phyloP scores from a whole-genome alignment of 2,329 filamentous ascomycete species.

The Metarhizium robertsii region DNA sequence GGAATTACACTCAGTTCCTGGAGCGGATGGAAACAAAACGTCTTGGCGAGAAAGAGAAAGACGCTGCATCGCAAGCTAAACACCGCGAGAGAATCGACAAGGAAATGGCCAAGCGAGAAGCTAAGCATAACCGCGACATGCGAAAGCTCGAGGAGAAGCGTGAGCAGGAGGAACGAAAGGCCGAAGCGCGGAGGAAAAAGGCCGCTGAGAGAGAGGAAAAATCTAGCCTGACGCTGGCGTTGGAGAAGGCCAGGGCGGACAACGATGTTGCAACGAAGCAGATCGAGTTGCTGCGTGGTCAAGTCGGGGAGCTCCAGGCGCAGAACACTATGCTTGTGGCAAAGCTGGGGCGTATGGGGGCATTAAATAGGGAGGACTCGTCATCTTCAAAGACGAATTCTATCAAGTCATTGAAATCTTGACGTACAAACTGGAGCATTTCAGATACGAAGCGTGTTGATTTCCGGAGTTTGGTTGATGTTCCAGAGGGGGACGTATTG shows the following conservation, averaged over 20 bases:
- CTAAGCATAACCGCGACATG: conserved; percentile 55
- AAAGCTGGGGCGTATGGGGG: conserved; percentile 35
- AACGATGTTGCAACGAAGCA: conserved; percentile 43
- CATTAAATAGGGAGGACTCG: conserved; percentile 22
- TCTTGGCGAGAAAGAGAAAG: conserved; percentile 38
- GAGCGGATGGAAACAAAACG: conserved; percentile 36
- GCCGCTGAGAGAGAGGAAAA: conserved; percentile 44
- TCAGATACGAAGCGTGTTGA: neutral
- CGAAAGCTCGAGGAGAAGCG: conserved; percentile 56
- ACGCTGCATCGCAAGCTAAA: conserved; percentile 43
- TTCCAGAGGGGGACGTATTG: neutral
- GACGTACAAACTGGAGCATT: neutral
- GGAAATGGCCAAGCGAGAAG: conserved; percentile 56
- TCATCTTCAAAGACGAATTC: conserved; percentile 1
- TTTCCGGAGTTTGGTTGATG: neutral
- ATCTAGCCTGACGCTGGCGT: conserved; percentile 36
- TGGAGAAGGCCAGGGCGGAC: conserved; percentile 43
- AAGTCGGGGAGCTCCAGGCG: conserved; percentile 48
- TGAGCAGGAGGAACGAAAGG: conserved; percentile 51
- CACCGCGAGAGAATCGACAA: conserved; percentile 54
- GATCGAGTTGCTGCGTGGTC: conserved; percentile 42
- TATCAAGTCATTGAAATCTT: conserved; percentile 4
- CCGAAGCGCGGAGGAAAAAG: conserved; percentile 41
- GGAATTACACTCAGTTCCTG: conserved; percentile 48
- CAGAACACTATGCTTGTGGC: conserved; percentile 52